phyloP scores from a whole-genome alignment of 495 filamentous ascomycete genomes.

The Tricharina praecox region DNA sequence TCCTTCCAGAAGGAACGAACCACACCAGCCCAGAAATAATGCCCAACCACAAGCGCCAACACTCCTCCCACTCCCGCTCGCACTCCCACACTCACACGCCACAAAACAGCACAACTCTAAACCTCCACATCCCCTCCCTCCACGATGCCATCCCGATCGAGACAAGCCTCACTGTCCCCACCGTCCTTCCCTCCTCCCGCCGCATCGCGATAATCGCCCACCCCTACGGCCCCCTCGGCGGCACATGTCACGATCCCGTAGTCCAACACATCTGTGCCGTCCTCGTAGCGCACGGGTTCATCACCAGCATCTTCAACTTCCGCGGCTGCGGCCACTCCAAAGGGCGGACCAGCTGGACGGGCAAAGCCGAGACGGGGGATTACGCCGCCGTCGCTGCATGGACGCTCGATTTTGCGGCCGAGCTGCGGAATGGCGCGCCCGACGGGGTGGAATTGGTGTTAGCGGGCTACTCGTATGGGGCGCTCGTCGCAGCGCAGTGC shows the following conservation, averaged over 20 bases:
- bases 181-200: conserved; percentile 39
- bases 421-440: neutral
- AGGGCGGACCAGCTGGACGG: conserved; percentile 72
- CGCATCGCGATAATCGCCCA: conserved; percentile 66
- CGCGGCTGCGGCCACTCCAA: conserved; percentile 62
- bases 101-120: conserved; percentile 46
- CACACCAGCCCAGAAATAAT: no score
- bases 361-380: conserved; percentile 59
- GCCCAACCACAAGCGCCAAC: no score
- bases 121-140: conserved; percentile 68
- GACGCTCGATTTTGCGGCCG: conserved; percentile 10
- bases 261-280: conserved; percentile 46
- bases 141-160: conserved; percentile 57
- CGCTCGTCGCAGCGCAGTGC: conserved; percentile 56
- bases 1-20: no score
- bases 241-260: conserved; percentile 65
- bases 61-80: no score
- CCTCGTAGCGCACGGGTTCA: conserved; percentile 47
- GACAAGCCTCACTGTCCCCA: conserved; percentile 65
- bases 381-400: conserved; percentile 57
- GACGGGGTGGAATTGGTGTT: conserved; percentile 35
- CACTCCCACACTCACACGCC: no score
- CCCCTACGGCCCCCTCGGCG: conserved; percentile 77
- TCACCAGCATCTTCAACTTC: conserved; percentile 87
- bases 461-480: conserved; percentile 84